Evolutionary conservation across 1,139 yeast species (phyloP), one percentile per base, ranked within the genome.

Genomic region (Ogataea hybrid): DNA sequence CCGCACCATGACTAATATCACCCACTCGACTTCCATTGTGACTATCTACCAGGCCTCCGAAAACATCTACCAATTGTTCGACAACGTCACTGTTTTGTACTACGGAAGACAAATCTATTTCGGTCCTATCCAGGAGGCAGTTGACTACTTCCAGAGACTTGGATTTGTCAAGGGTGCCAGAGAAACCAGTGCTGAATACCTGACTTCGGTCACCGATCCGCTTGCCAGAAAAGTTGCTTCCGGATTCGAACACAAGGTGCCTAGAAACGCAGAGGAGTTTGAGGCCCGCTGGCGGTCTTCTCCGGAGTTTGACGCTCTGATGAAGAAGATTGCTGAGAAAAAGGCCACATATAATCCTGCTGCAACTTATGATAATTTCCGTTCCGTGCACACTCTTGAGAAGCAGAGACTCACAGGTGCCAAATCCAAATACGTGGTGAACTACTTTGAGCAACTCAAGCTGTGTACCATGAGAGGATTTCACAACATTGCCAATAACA

Each of bases 31-130:
- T 21, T 79, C 88, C 2, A 66, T 84, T 37, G 84, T 87, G 49
- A 88, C 95, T 21, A 81, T 86, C 46, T 86, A 86, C 63, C 95
- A 86, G 67, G 86, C 90, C 53, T 80, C 88, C 25, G 88, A 84
- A 65, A 84, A 78, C 58, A 84, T 85, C 51, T 86, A 84, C 58
- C 79, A 83, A 44, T 63, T 80, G 45, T 86, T 86, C 56, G 90
- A 85, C 63, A 80, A 82, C 50, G 94, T 83, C 10, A 68, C 79
- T 31, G 80, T 87, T 15, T 66, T 87, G 32, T 85, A 85, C 58
- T 82, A 78, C 50, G 95, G 96, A 40, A 75, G 81, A 55, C 94
- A 86, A 63, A 81, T 87, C 43, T 87, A 62, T 64, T 85, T 71
- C 57, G 96, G 96, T 47, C 73, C 76, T 31, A 71, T 79, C 11